Evolutionary conservation across 129 eudicot species (phyloP), one percentile per base, ranked within the genome.

Genomic region (Solidago caesia): DNA sequence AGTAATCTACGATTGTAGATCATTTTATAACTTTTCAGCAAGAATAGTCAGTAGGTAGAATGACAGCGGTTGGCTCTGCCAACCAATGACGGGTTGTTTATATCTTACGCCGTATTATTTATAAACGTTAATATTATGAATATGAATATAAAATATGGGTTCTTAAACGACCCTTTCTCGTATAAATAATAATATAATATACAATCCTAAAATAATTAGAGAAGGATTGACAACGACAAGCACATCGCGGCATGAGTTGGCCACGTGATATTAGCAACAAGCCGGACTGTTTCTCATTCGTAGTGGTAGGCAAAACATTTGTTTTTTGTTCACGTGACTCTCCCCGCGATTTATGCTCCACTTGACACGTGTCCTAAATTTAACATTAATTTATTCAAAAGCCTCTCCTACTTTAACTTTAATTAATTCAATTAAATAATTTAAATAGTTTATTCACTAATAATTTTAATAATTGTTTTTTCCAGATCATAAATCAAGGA

Each of bases 231-330:
- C 67, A 72, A 65, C 43, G 82, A 79, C 82, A 79, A 55, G 51
- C 82, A 72, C 73, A 64, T 79, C 77, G 73, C 82, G 60, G 68
- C 61, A 60, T 79, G 82, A 79, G 82, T 79, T 79, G 82, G 78
- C 82, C 82, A 79, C 82, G 82, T 79, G 73, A 64, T 65, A 7
- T 72, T 64, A 56, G 78, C 61, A 76, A 57, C 44, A 48, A 2
- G 51, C 71, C 63, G 62, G 70, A 68, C 73, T 72, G 62, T 45
- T 79, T 79, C 78, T 64, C 73, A 58, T 71, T 79, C 74, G 74
- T 79, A 72, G 82, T 72, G 82, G 82, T 79, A 79, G 78, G 82
- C 82, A 79, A 52, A 48, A 72, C 77, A 78, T 64, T 27, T 79
- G 39, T 74, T 71, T 56, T 45, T 29, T 42, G 5, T 72, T 72